Base-by-base conservation (phyloP, 2,329 filamentous ascomycete genomes). In the Sporothrix variecibatus region DNA sequence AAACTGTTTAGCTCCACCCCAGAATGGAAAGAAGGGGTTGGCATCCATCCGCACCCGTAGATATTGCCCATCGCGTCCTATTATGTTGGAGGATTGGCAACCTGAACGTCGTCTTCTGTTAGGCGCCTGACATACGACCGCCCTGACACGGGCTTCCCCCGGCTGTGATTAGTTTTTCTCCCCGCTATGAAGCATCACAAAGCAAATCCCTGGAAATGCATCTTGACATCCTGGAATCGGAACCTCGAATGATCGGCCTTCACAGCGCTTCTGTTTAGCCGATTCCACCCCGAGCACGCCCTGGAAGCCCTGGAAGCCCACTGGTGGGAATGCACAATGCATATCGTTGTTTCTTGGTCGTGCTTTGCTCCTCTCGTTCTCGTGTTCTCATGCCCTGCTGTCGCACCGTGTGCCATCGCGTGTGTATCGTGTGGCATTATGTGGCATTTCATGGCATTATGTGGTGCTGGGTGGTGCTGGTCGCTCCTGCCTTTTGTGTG, bases 11-110 rank as follows among this genome's bases (percentile, higher is more conserved):
- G 53, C 56, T 73, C 65, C 53, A 53, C 72, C 26, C 64, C 72
- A 69, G 64, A 46, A 49, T 38, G 58, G 58, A 34, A 34, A 38
- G 60, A 34, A 38, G 43, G 34, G 43, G 15, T 46, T 40, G 64
- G 34, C 34, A 26, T n/a, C 26, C 62, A 71, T 73, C 72, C 67
- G 67, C 72, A 73, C 46, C 46, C n/a, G 40, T 28, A 38, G 56
- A 23, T 34, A 53, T 26, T 65, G 60, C n/a, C 53, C 43, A 46
- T 46, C 17, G 12, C 17, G 43, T 20, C 40, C 40, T 9, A 49
- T 49, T 12, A 58, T 58, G 56, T n/a, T 60, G 15, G 28, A 15
- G 56, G 28, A 17, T 31, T 20, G 12, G 26, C 28, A 34, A 20
- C 28, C 31, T 20, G 15, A 31, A 17, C 17, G 6, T 2, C 56